Evolutionary conservation across 768 basidiomycete species (phyloP), one percentile per base, ranked within the genome.

Genomic region (Solioccasus polychromus): DNA sequence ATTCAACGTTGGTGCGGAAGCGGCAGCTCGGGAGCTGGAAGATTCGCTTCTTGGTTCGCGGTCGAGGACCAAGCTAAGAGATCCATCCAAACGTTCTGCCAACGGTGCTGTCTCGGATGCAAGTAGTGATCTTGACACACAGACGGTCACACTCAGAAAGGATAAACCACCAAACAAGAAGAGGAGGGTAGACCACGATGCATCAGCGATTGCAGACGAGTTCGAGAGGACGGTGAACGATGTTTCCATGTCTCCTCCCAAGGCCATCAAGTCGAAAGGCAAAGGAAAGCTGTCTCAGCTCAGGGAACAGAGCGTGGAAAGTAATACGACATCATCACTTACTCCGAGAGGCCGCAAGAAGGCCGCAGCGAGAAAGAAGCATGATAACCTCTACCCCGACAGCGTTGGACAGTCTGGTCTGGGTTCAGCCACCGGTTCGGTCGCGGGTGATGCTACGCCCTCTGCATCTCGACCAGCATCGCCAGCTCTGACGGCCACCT

Each of bases 371-470:
- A 76, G 74, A 61, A 86, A 78, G 70, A 88, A 79, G 56, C 59
- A 68, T 8, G 80, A 79, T 35, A 70, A 56, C 1, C 56, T 75
- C n/a, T 66, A 72, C 28, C 67, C 73, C 24, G 84, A 85, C 50
- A 67, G 77, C 15, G 58, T 78, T 69, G 64, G 74, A 63, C 55
- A 73, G 63, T 55, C 58, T 75, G 47, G 74, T 69, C 31, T 77
- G 75, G 41, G 72, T 47, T 79, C 84, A 17, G 71, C 78, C 34
- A 45, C 62, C 15, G 64, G 62, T 15, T 76, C 78, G 17, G 68
- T 79, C 23, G 73, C 80, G 20, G 82, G 83, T n/a, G 88, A 89
- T 68, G 70, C 74, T 11, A 85, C 88, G 7, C 86, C 88, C 17
- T 71, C 71, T 10, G 73, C 76, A 39, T 91, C 88, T 6, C 72